Evolutionary conservation across 805 yeast species (phyloP), one percentile per base, ranked within the genome.

Genomic region (Zygosaccharomyces lentus): DNA sequence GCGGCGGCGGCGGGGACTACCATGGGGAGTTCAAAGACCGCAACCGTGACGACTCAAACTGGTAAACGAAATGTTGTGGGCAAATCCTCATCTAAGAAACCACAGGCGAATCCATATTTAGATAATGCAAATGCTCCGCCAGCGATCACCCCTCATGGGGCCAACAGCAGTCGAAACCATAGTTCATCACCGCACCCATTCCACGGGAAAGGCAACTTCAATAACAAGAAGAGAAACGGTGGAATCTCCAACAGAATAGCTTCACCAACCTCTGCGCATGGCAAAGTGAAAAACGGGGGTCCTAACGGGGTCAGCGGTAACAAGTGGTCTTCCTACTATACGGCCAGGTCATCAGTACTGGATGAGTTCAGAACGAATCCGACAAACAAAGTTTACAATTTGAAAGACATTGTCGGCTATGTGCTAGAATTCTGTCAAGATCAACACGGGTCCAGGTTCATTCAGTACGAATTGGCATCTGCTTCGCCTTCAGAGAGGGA

Each of bases 361-460:
- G 97, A 90, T 61, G 95, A 87, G 58, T 87, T 91, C 52, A 78
- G 96, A 43, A 76, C 80, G 48, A 82, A 81, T 52, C 59, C 73
- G 29, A 74, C 73, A 46, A 82, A 78, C 39, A 80, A 80, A 50
- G 49, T 37, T 10, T 84, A 80, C 61, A 73, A 73, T 25, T 71
- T 93, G 54, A 78, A 75, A 48, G 95, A 87, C 59, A 81, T 91
- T 29, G 78, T 80, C 54, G 96, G 96, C 6, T 89, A 84, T 62
- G 93, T 93, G 4, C 74, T 85, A 49, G 98, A 91, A 65, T 91
- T 93, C 57, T 80, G 96, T 41, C 87, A 87, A 54, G 99, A 93
- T 68, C 99, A 93, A 68, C 95, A 89, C 64, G 99, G 99, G 2
- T 90, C 98, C 4, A 75, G 99, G 53, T 93, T 91, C 59, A 91